A percentile compares a stretch with the other conserved stretches of the same genome.
Conservation (phyloP, 768 basidiomycete genomes). For the Kwoniella shandongensis region DNA sequence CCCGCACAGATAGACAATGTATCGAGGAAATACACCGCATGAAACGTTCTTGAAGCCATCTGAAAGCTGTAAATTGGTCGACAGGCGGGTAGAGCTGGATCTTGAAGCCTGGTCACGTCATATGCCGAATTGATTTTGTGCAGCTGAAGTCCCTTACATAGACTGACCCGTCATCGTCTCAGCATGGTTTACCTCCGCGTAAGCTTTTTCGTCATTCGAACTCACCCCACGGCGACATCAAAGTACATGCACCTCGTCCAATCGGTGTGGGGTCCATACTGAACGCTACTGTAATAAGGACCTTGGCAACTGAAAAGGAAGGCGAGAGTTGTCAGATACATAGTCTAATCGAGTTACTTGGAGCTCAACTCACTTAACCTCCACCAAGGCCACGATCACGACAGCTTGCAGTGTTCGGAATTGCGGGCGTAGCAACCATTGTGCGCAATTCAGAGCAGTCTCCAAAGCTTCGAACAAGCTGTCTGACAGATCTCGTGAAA, state of each 20-base stretch:
- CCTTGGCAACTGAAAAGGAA: slow-evolving; percentile 8
- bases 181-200: too few relatives aligned
- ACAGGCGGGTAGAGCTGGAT: slow-evolving; percentile 10
- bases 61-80: slow-evolving; percentile 6
- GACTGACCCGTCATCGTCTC: too few relatives aligned
- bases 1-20: neutral
- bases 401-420: slow-evolving; percentile 3
- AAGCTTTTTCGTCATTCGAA: neutral
- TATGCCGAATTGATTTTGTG: neutral
- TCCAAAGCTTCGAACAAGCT: slow-evolving; percentile 7
- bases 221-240: slow-evolving; percentile 12
- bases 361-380: slow-evolving; percentile 5
- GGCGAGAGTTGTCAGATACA: neutral
- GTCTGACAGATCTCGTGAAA: neutral
- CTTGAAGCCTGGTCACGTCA: slow-evolving; percentile 3
- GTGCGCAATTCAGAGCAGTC: neutral
- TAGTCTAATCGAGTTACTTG: neutral
- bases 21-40: slow-evolving; percentile 3
- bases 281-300: slow-evolving; percentile 3
- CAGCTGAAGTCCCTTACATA: slow-evolving; percentile 6
- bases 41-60: slow-evolving; percentile 3
- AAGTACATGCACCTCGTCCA: slow-evolving; percentile 9
- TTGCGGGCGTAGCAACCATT: slow-evolving; percentile 7
- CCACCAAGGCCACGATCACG: slow-evolving; percentile 2
- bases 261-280: neutral